A percentile compares a stretch with the other conserved stretches of the same genome.
These are phyloP conservation scores for Cercophora sp. DNA, from an alignment of 495 filamentous ascomycete species.

Conservation along the genomic window DNA sequence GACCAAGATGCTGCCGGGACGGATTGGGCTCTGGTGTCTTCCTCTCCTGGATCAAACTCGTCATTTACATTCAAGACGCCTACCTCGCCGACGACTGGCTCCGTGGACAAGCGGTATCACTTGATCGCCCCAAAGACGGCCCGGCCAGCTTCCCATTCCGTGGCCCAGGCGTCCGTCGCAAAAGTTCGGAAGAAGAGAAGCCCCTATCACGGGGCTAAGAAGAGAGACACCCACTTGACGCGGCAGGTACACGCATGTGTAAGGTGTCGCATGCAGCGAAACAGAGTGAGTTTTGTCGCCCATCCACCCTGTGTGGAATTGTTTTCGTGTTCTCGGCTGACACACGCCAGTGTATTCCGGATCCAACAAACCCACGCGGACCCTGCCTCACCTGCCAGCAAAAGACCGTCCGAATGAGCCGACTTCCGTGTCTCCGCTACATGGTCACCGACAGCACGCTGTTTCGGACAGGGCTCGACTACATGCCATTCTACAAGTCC, in stretches of 20 bases:
- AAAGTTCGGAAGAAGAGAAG: conserved; percentile 28
- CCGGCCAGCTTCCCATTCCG: conserved; percentile 9
- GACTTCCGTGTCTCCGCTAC: conserved; percentile 38
- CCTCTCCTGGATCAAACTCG: conserved; percentile 15
- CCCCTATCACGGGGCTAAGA: conserved; percentile 25
- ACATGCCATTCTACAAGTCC: conserved; percentile 28
- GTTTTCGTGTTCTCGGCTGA: neutral
- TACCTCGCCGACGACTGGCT: conserved; percentile 11
- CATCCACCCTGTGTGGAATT: too few relatives aligned
- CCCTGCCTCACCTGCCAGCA: conserved; percentile 34
- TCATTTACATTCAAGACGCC: conserved; percentile 7
- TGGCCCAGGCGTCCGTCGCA: conserved; percentile 11
- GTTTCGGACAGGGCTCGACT: conserved; percentile 31
- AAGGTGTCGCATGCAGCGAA: conserved; percentile 35
- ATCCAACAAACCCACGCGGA: conserved; percentile 29
- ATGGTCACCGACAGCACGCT: conserved; percentile 38
- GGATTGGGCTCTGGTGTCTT: conserved; percentile 22
- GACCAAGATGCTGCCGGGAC: conserved; percentile 10
- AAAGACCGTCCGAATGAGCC: conserved; percentile 28
- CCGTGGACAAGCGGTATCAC: conserved; percentile 18
- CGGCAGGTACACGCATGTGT: conserved; percentile 34
- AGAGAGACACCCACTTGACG: conserved; percentile 29
- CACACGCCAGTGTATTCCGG: conserved; percentile 29
- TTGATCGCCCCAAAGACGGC: conserved; percentile 17
- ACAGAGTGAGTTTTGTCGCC: conserved; percentile 21